These are phyloP conservation scores for Neonectria ditissima DNA, from an alignment of 2,329 filamentous ascomycete genomes.

Conservation along the genomic window DNA sequence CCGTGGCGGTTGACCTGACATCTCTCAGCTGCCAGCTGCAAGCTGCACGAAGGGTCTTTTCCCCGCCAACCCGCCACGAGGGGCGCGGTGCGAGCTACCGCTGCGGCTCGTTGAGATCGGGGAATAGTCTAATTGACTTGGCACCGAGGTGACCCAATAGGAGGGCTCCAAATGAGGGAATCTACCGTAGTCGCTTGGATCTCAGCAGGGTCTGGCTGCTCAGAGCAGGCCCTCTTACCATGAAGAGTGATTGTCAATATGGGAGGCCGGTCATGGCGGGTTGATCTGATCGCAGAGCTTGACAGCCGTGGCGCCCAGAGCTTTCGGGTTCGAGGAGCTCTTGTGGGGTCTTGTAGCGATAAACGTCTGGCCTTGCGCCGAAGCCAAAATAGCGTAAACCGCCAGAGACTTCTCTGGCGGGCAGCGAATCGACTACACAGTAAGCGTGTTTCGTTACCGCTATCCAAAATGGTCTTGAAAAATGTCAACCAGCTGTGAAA, in stretches of 20 bases:
- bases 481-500: not conserved
- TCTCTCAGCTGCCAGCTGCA: not conserved
- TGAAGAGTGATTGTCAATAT: not conserved
- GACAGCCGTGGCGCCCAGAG: not conserved
- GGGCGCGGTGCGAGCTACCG: slow-evolving; percentile 47
- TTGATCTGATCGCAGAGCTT: not conserved
- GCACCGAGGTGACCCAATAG: slow-evolving; percentile 32
- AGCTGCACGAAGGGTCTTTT: slow-evolving; percentile 44
- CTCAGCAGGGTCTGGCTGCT: slow-evolving; percentile 25
- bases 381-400: not conserved
- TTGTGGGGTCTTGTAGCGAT: not conserved
- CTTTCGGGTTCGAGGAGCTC: not conserved
- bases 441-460: not conserved
- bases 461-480: not conserved
- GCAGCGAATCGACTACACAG: not conserved
- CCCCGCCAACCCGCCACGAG: not conserved
- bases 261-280: not conserved
- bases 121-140: slow-evolving; percentile 7
- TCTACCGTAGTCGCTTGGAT: slow-evolving; percentile 27
- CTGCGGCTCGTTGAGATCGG: slow-evolving; percentile 46
- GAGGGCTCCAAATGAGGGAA: not conserved
- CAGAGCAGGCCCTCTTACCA: not conserved
- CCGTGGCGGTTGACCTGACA: not conserved
- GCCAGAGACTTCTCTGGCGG: not conserved
- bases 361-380: not conserved